A percentile compares a stretch with the other conserved stretches of the same genome.
Conservation (phyloP, 2,329 filamentous ascomycete species). For the Esteya vermicola region DNA sequence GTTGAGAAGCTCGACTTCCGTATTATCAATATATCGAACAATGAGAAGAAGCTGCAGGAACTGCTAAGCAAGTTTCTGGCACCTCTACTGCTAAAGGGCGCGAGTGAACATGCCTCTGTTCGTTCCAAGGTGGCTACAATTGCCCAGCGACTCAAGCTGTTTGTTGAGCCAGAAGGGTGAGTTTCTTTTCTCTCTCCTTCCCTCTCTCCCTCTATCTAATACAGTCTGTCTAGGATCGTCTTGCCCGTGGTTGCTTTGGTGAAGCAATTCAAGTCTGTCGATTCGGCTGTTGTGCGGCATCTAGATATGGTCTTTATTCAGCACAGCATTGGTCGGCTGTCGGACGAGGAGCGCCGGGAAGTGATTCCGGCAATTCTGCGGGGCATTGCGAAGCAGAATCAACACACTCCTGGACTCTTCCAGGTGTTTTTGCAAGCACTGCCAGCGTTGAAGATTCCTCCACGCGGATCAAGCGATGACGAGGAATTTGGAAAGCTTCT, state of each 20-base stretch:
- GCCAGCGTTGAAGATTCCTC: constrained; percentile 55
- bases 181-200: constrained; percentile 7
- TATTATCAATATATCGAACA: constrained; percentile 64
- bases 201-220: neutral
- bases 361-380: constrained; percentile 57
- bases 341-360: constrained; percentile 48
- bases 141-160: constrained; percentile 36
- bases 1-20: constrained; percentile 76
- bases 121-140: constrained; percentile 55
- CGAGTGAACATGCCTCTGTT: constrained; percentile 65
- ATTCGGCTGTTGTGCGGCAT: constrained; percentile 64
- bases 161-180: constrained; percentile 36
- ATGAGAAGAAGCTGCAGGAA: constrained; percentile 68
- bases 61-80: constrained; percentile 67
- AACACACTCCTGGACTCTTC: constrained; percentile 49
- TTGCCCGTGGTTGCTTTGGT: constrained; percentile 74
- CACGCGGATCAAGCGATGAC: constrained; percentile 69
- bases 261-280: constrained; percentile 75
- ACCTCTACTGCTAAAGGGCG: constrained; percentile 73
- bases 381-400: constrained; percentile 48
- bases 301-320: constrained; percentile 84
- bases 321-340: constrained; percentile 49
- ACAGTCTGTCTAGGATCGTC: constrained; percentile 37
- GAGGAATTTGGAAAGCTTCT: no score
- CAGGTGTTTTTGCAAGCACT: constrained; percentile 70